Conservation (phyloP, 148 eudicot genomes). For the Chenopodium quinoa region DNA sequence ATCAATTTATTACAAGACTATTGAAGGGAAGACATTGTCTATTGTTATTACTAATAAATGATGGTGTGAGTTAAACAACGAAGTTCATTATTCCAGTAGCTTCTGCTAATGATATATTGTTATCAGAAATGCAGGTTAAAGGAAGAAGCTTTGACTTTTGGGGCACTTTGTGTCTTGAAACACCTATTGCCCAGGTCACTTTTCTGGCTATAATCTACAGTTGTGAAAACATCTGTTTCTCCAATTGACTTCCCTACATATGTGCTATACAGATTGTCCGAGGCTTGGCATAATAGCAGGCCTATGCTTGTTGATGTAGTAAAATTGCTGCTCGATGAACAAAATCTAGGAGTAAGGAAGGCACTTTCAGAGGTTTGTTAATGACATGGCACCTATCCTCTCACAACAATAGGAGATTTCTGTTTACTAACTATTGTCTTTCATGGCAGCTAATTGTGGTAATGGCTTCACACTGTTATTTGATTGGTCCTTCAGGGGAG, state of each 20-base stretch:
- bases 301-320: slow-evolving; percentile 79
- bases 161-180: slow-evolving; percentile 88
- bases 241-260: slow-evolving; percentile 16
- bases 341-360: slow-evolving; percentile 70
- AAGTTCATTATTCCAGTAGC: not conserved
- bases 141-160: slow-evolving; percentile 87
- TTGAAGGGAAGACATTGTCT: not conserved
- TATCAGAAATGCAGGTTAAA: slow-evolving; percentile 92
- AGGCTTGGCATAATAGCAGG: slow-evolving; percentile 88
- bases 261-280: slow-evolving; percentile 60
- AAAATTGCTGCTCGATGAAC: slow-evolving; percentile 74
- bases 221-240: slow-evolving; percentile 12
- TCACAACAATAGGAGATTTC: slow-evolving; percentile 1
- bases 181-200: slow-evolving; percentile 92
- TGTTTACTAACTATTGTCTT: slow-evolving; percentile 15
- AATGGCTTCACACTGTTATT: slow-evolving; percentile 99
- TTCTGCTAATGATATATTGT: slow-evolving; percentile 13
- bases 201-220: slow-evolving; percentile 11
- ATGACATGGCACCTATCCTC: not conserved
- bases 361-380: slow-evolving; percentile 89
- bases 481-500: slow-evolving; percentile 95
- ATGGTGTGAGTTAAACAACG: no score
- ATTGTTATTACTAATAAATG: no score
- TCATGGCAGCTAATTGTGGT: slow-evolving; percentile 78
- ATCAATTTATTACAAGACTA: not conserved